These are phyloP conservation scores for Cryptococcus sp. DNA, from an alignment of 1,284 basidiomycete genomes.

Conservation along the genomic window DNA sequence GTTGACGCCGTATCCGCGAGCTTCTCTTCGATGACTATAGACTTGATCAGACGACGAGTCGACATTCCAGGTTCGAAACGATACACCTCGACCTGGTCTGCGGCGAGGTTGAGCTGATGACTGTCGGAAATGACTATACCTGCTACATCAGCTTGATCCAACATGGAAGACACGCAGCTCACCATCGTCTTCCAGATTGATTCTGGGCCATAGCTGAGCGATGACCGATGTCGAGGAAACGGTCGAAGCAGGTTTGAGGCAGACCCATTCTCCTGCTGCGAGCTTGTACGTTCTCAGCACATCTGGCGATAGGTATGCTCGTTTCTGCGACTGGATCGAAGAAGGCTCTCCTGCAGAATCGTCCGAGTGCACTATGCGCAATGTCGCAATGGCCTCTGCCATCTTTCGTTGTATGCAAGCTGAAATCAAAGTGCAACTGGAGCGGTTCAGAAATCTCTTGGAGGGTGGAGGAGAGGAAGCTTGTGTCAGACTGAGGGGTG, in stretches of 20 bases:
- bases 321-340: neutral
- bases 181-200: constrained; percentile 34
- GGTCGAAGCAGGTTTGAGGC: constrained; percentile 5
- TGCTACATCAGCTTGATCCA: neutral
- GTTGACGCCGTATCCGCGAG: neutral
- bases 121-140: constrained; percentile 14
- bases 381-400: neutral
- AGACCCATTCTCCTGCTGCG: constrained; percentile 42
- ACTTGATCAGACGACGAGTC: constrained; percentile 17
- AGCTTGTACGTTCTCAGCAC: constrained; percentile 34
- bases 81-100: constrained; percentile 17
- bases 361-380: neutral
- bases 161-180: constrained; percentile 1
- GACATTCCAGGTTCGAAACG: constrained; percentile 19
- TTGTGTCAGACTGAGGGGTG: neutral
- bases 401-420: neutral
- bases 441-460: too few species aligned
- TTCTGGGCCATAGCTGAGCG: constrained; percentile 36
- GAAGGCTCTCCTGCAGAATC: neutral
- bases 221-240: constrained; percentile 7
- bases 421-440: too few species aligned
- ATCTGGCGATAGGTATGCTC: constrained; percentile 38
- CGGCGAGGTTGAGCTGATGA: constrained; percentile 20
- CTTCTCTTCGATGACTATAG: constrained; percentile 18
- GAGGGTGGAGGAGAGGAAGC: too few species aligned